Conservation (phyloP, 148 eudicot genomes). For the Rhododendron ferrugineum region DNA sequence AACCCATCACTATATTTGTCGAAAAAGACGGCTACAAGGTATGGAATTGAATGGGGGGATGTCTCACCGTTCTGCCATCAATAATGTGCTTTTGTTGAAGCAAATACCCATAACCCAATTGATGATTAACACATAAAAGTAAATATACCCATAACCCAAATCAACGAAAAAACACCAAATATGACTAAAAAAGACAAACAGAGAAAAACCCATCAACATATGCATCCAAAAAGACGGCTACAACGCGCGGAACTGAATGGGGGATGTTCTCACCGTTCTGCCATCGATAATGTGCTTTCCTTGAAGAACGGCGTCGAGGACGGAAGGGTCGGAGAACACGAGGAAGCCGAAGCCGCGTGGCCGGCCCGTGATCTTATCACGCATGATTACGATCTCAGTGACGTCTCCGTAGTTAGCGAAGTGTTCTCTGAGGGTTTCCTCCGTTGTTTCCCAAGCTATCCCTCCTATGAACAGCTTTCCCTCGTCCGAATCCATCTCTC, state of each 20-base stretch:
- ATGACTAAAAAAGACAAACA: neutral
- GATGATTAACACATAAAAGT: neutral
- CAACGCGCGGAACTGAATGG: neutral
- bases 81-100: neutral
- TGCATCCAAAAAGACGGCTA: neutral
- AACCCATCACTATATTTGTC: neutral
- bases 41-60: neutral
- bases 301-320: slow-evolving; percentile 22
- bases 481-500: slow-evolving; percentile 26
- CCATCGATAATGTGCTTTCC: slow-evolving; percentile 21
- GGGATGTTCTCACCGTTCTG: slow-evolving; percentile 2
- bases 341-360: slow-evolving; percentile 15
- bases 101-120: neutral
- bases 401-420: slow-evolving; percentile 10
- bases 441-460: slow-evolving; percentile 28
- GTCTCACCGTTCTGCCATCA: neutral
- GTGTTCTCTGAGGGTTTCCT: slow-evolving; percentile 11
- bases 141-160: neutral
- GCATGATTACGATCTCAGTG: slow-evolving; percentile 8
- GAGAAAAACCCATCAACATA: neutral
- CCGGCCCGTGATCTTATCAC: slow-evolving; percentile 7
- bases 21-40: neutral
- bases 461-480: slow-evolving; percentile 31
- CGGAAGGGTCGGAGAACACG: slow-evolving; percentile 23
- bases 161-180: neutral